These are phyloP conservation scores for Ilyonectria robusta DNA, from an alignment of 2,329 filamentous ascomycete species.

Conservation along the genomic window DNA sequence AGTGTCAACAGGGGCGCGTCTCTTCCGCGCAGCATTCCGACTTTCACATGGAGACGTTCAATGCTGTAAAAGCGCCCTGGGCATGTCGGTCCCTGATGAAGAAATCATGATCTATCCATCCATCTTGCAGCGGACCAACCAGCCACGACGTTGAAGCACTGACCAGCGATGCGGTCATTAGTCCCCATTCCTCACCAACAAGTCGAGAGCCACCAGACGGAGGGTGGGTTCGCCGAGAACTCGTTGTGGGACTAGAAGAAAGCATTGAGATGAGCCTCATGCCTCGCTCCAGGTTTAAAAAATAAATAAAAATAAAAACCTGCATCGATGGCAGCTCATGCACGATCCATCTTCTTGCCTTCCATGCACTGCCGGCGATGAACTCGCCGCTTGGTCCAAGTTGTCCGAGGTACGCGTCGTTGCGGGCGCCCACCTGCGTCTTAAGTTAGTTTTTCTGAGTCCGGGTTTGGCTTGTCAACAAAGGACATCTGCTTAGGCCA, in stretches of 20 bases:
- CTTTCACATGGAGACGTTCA: neutral
- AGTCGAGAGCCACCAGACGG: neutral
- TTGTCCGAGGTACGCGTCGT: constrained; percentile 3
- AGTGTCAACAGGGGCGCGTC: neutral
- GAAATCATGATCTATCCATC: neutral
- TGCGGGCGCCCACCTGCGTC: constrained; percentile 12
- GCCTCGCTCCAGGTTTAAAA: neutral
- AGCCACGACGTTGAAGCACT: neutral
- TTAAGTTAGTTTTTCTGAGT: neutral
- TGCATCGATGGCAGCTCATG: constrained; percentile 19
- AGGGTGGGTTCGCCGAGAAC: neutral
- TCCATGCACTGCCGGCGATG: constrained; percentile 10
- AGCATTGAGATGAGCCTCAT: neutral
- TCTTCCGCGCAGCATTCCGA: neutral
- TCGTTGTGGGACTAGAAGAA: neutral
- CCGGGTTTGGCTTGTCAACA: neutral
- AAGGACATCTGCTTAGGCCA: neutral
- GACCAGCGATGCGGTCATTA: constrained; percentile 13
- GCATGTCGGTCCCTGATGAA: neutral
- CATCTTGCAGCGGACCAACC: neutral
- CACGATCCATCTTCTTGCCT: constrained; percentile 15
- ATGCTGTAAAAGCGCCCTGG: neutral
- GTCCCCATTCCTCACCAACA: neutral
- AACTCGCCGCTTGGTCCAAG: constrained; percentile 7
- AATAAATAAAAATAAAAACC: neutral